Percentiles rank a stretch among this genome's conserved stretches.
Evolutionary conservation across 129 eudicot genomes (phyloP).

Genomic region (Artemisia annua): DNA sequence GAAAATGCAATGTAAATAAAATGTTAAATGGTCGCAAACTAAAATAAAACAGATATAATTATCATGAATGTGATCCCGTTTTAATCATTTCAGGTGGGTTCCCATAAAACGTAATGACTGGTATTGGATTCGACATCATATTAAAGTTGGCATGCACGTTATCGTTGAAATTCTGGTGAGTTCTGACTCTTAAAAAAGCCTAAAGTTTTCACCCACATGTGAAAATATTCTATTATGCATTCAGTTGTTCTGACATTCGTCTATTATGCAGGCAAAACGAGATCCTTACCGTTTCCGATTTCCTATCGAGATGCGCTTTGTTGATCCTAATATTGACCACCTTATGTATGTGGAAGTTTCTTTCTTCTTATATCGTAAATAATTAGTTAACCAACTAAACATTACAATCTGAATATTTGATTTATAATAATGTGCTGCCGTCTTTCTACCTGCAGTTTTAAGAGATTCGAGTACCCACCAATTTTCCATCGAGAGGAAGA

Average conservation of each 20-base stretch:
- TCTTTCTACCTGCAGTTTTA: conserved; percentile 61
- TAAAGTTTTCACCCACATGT: neutral
- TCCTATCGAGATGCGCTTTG: conserved; percentile 96
- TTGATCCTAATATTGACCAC: conserved; percentile 95
- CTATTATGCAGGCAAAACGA: conserved; percentile 79
- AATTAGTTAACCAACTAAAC: neutral
- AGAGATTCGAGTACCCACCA: conserved; percentile 86
- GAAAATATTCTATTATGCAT: neutral
- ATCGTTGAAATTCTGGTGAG: conserved; percentile 94
- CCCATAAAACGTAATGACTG: conserved; percentile 96
- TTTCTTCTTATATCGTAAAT: conserved; percentile 11
- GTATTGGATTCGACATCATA: conserved; percentile 98
- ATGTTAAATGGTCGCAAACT: too few relatives aligned
- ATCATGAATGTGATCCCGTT: neutral
- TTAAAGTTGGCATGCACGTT: conserved; percentile 94
- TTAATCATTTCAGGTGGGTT: conserved; percentile 73
- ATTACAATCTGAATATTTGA: neutral
- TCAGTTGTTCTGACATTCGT: conserved; percentile 3
- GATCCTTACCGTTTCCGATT: conserved; percentile 96
- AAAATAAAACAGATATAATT: too few relatives aligned
- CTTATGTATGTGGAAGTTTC: conserved; percentile 55
- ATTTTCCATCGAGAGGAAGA: conserved; percentile 91
- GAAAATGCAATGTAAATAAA: neutral
- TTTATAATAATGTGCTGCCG: conserved; percentile 6
- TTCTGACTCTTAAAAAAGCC: neutral